These are phyloP conservation scores for Ambrosia hybrid DNA, from an alignment of 140 eudicot species.

Conservation along the genomic window DNA sequence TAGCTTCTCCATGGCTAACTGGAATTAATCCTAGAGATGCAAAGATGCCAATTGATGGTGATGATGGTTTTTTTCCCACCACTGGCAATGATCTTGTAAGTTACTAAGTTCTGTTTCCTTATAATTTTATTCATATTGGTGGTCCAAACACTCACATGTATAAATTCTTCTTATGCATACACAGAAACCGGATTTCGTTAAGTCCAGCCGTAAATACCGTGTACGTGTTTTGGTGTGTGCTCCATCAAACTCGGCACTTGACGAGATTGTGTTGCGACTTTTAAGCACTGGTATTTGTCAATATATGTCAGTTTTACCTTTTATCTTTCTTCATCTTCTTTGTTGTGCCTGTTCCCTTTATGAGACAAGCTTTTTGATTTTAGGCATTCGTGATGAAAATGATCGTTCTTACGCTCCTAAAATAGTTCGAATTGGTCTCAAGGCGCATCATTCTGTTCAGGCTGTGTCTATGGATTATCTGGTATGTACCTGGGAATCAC, in stretches of 20 bases:
- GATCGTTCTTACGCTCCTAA: slow-evolving; percentile 78
- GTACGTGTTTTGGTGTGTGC: slow-evolving; percentile 99
- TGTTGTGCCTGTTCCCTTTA: background rate
- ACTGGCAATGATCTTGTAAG: slow-evolving; percentile 86
- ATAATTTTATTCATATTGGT: slow-evolving; percentile 4
- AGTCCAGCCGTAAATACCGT: slow-evolving; percentile 89
- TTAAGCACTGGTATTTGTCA: slow-evolving; percentile 58
- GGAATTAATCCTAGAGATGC: slow-evolving; percentile 83
- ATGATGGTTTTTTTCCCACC: slow-evolving; percentile 94
- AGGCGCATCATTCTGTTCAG: slow-evolving; percentile 87
- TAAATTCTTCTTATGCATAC: slow-evolving; percentile 5
- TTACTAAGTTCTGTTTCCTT: background rate
- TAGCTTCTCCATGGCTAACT: slow-evolving; percentile 91
- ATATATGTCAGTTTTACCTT: background rate
- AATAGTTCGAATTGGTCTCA: slow-evolving; percentile 93
- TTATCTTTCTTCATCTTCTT: slow-evolving; percentile 8
- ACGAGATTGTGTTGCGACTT: slow-evolving; percentile 90
- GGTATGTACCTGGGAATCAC: slow-evolving; percentile 38
- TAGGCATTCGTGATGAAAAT: slow-evolving; percentile 97
- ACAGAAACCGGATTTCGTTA: slow-evolving; percentile 95
- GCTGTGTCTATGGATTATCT: slow-evolving; percentile 96
- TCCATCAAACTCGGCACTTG: slow-evolving; percentile 98
- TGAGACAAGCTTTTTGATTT: slow-evolving; percentile 17
- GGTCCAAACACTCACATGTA: background rate
- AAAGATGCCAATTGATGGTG: slow-evolving; percentile 89